Evolutionary conservation across 805 yeast genomes (phyloP).

Genomic region (Saccharomycopsis guyanensis): DNA sequence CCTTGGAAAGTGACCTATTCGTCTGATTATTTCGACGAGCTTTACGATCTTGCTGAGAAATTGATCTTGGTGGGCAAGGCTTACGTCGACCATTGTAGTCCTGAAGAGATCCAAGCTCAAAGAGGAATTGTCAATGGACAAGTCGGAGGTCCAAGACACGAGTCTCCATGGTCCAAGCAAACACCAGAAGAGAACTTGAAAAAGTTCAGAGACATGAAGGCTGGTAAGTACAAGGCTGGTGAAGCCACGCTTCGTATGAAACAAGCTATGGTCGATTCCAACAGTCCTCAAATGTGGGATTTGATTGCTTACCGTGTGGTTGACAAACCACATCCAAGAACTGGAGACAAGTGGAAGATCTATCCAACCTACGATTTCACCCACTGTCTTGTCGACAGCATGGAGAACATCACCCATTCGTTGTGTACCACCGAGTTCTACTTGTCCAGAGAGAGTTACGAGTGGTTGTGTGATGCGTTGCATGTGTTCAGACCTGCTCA

Average conservation of each 20-base stretch:
- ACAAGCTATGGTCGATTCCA: constrained; percentile 70
- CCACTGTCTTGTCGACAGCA: constrained; percentile 96
- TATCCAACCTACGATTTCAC: constrained; percentile 99
- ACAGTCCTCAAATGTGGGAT: constrained; percentile 99
- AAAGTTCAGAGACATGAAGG: constrained; percentile 86
- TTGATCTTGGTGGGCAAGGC: constrained; percentile 67
- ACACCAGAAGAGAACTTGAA: constrained; percentile 64
- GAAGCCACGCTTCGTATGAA: constrained; percentile 96
- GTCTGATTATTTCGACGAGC: constrained; percentile 85
- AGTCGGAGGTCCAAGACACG: constrained; percentile 84
- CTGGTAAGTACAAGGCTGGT: constrained; percentile 82
- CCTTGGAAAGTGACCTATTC: constrained; percentile 96
- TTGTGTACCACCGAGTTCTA: constrained; percentile 94
- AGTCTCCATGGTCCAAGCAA: constrained; percentile 70
- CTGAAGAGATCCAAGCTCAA: constrained; percentile 82
- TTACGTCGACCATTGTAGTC: constrained; percentile 88
- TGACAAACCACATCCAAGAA: constrained; percentile 89
- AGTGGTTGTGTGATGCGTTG: constrained; percentile 95
- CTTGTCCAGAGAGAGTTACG: constrained; percentile 88
- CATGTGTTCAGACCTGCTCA: constrained; percentile 97
- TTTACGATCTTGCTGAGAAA: constrained; percentile 83
- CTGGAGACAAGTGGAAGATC: constrained; percentile 95
- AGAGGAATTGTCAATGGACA: constrained; percentile 94
- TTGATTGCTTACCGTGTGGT: constrained; percentile 93
- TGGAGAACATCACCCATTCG: constrained; percentile 93